A percentile compares a stretch with the other conserved stretches of the same genome.
phyloP scores from a whole-genome alignment of 2,329 filamentous ascomycete genomes.

The Verticillium nonalfalfae region DNA sequence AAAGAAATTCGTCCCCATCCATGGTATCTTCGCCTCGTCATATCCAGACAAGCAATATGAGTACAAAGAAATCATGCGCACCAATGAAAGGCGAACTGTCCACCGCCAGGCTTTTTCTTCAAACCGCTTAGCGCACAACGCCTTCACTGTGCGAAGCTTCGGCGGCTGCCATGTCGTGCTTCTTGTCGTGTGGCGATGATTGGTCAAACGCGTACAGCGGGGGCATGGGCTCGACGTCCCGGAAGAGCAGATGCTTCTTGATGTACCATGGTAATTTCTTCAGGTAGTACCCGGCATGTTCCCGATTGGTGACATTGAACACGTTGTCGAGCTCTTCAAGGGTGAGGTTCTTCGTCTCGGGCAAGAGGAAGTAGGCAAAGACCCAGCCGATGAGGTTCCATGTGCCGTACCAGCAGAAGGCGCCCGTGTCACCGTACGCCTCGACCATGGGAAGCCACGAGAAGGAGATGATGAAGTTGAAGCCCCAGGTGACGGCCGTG shows the following conservation, averaged over 20 bases:
- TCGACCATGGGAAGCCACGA: constrained; percentile 20
- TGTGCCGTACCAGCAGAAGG: constrained; percentile 30
- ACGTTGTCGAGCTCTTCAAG: constrained; percentile 27
- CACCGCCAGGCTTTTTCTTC: background rate
- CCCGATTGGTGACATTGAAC: constrained; percentile 21
- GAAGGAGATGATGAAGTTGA: constrained; percentile 30
- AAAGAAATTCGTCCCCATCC: background rate
- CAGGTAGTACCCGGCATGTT: constrained; percentile 22
- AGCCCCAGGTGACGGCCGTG: constrained; percentile 32
- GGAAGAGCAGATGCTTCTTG: constrained; percentile 20
- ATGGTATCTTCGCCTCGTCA: background rate
- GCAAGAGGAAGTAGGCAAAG: constrained; percentile 24
- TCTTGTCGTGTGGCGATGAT: background rate
- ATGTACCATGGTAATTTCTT: constrained; percentile 24
- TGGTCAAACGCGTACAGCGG: constrained; percentile 22
- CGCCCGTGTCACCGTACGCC: constrained; percentile 22
- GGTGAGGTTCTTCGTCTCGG: constrained; percentile 26
- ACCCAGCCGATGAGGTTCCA: constrained; percentile 28
- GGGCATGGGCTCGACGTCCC: constrained; percentile 21
- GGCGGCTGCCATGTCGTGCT: background rate
- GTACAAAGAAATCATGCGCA: background rate
- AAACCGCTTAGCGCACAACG: background rate
- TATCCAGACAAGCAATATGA: background rate
- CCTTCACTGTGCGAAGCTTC: background rate
- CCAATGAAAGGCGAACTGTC: background rate